These are phyloP conservation scores for Mortierella sp. DNA, from an alignment of 371 early-diverging fungal genomes.

Conservation along the genomic window DNA sequence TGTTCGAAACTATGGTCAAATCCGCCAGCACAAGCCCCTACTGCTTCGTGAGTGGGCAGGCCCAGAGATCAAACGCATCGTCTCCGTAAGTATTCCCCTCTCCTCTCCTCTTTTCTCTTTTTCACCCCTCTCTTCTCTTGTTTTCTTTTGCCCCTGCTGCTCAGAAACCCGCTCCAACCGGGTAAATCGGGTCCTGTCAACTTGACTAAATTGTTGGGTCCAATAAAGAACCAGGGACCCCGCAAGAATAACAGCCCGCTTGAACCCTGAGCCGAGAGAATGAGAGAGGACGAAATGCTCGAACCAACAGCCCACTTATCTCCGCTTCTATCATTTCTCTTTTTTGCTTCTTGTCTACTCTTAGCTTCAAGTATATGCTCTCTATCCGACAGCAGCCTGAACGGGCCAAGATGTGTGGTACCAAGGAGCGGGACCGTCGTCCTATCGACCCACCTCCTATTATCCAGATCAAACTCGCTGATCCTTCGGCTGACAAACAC, in stretches of 20 bases:
- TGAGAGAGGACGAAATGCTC: no score
- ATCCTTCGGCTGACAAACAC: conserved; percentile 52
- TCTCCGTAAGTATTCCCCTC: conserved; percentile 10
- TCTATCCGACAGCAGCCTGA: conserved; percentile 26
- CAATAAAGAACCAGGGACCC: no score
- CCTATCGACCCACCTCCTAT: conserved; percentile 96
- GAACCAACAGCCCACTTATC: no score
- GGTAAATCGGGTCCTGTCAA: no score
- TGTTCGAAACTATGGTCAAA: conserved; percentile 14
- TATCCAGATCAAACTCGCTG: conserved; percentile 77
- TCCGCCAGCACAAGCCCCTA: conserved; percentile 15
- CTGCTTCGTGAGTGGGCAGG: conserved; percentile 34
- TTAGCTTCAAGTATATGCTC: conserved; percentile 18
- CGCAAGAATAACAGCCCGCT: no score
- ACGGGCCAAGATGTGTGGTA: conserved; percentile 27
- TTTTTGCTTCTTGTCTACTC: background rate
- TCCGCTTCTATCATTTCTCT: background rate
- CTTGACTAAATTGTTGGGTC: no score
- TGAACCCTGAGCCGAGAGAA: no score
- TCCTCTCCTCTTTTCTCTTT: background rate
- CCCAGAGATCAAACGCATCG: background rate
- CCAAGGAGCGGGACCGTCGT: conserved; percentile 72
- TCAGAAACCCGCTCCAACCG: no score
- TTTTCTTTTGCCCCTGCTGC: background rate
- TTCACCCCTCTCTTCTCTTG: background rate